Base-by-base conservation (phyloP, 768 basidiomycete species). In the Rhizopogon vesiculosus region DNA sequence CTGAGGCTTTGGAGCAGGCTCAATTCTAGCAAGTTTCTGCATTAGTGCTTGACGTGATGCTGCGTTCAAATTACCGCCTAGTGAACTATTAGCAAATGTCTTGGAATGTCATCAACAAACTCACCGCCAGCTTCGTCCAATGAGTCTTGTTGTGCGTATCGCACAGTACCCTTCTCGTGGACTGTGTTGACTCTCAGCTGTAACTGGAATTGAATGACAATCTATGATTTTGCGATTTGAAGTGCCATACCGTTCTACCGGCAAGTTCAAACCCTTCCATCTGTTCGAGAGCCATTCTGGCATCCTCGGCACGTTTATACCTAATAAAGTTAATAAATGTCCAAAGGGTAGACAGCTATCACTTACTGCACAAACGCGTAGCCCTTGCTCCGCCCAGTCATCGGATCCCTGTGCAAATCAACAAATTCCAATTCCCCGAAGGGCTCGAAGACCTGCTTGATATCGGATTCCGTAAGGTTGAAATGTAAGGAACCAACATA, bases 201-300 rank as follows among this genome's bases (percentile, higher is more conserved):
- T 46, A 42, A 35, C 48, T 49, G 9, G 16, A 38, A 49, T 49
- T 49, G 48, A 49, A 49, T 49, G 12, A 50, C 46, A 56, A 57
- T 7, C 25, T 22, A 59, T 63, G 25, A 56, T 53, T 56, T 28
- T 59, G 55, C 49, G 66, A 51, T 44, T 58, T 53, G 50, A 48
- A 51, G 16, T 57, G 42, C 42, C 84, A 60, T 66, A 94, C 93
- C 57, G 89, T 90, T 56, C 97, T 86, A 41, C 97, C 97, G 52
- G 97, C 97, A 55, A 99, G 81, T 64, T 97, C 93, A 66, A 99
- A 99, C 29, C 93, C 93, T 77, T 98, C 95, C 97, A 99, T 99
- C 64, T 98, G 93, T 66, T 97, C 93, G 43, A 99, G 72, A 25
- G 97, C 97, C 87, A 95, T 95, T 69, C 89, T 89, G 25, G 97